Percentiles rank a stretch among this genome's conserved stretches.
Conservation (phyloP, 805 yeast genomes). For the Candida jianshihensis region DNA sequence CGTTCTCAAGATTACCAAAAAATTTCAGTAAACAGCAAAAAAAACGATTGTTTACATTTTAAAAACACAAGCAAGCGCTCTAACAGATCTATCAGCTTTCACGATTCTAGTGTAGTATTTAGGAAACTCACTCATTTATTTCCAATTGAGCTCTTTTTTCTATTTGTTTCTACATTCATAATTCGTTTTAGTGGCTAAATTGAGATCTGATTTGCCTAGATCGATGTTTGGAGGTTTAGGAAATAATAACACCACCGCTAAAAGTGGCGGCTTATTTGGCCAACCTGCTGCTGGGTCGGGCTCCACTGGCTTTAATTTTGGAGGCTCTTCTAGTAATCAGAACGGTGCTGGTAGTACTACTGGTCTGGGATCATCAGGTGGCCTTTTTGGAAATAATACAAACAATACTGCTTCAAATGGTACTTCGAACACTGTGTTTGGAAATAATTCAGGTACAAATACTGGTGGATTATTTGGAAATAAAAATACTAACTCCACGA, state of each 20-base stretch:
- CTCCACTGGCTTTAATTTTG: neutral
- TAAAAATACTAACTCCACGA: neutral
- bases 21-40: no score
- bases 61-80: no score
- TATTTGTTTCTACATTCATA: neutral
- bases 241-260: neutral
- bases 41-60: neutral
- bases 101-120: no score
- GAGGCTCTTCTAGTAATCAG: neutral
- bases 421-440: slow-evolving; percentile 4
- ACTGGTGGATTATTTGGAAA: slow-evolving; percentile 14
- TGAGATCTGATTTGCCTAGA: neutral
- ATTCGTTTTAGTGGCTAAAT: no score
- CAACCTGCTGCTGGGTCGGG: neutral
- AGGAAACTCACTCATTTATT: neutral
- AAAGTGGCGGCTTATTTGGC: neutral
- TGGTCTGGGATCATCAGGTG: neutral
- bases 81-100: no score
- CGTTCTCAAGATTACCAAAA: neutral
- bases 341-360: neutral
- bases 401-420: neutral
- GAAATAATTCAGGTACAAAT: slow-evolving; percentile 2
- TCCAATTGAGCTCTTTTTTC: neutral
- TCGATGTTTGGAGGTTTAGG: neutral
- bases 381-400: slow-evolving; percentile 1